Evolutionary conservation across 192 early-diverging fungal species (phyloP).

Genomic region (Backusella tarrabulga): DNA sequence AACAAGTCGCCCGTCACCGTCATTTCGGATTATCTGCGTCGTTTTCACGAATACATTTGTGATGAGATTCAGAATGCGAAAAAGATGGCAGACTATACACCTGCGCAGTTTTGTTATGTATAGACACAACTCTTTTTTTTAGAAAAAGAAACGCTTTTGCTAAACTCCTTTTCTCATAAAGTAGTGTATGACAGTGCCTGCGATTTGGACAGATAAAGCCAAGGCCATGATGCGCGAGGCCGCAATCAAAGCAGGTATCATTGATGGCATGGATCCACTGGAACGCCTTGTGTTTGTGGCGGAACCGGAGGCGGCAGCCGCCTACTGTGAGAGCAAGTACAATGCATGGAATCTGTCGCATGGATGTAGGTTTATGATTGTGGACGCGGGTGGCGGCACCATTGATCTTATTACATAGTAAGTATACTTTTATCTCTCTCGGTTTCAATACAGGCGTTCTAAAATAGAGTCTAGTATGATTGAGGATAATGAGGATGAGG

Average conservation of each 20-base stretch:
- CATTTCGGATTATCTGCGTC: slow-evolving; percentile 13
- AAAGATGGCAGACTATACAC: slow-evolving; percentile 10
- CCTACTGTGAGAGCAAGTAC: slow-evolving; percentile 45
- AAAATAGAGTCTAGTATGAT: neutral
- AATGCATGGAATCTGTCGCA: slow-evolving; percentile 37
- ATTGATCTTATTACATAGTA: slow-evolving; percentile 52
- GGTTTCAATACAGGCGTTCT: no score
- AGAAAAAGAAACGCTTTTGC: no score
- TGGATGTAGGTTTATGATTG: slow-evolving; percentile 48
- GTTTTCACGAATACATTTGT: slow-evolving; percentile 4
- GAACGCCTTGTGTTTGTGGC: slow-evolving; percentile 40
- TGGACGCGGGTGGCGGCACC: slow-evolving; percentile 52
- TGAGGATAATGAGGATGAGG: slow-evolving; percentile 13
- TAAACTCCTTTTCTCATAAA: slow-evolving; percentile 27
- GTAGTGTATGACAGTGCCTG: slow-evolving; percentile 50
- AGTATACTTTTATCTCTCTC: neutral
- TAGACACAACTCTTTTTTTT: neutral
- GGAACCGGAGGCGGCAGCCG: slow-evolving; percentile 44
- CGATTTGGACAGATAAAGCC: slow-evolving; percentile 47
- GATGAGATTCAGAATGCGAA: neutral
- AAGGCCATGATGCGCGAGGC: slow-evolving; percentile 45
- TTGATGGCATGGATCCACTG: slow-evolving; percentile 35
- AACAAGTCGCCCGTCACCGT: neutral
- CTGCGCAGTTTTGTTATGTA: slow-evolving; percentile 23
- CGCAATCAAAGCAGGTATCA: slow-evolving; percentile 41